Conservation (phyloP, 2,329 filamentous ascomycete species). For the Cordyceps javanica region DNA sequence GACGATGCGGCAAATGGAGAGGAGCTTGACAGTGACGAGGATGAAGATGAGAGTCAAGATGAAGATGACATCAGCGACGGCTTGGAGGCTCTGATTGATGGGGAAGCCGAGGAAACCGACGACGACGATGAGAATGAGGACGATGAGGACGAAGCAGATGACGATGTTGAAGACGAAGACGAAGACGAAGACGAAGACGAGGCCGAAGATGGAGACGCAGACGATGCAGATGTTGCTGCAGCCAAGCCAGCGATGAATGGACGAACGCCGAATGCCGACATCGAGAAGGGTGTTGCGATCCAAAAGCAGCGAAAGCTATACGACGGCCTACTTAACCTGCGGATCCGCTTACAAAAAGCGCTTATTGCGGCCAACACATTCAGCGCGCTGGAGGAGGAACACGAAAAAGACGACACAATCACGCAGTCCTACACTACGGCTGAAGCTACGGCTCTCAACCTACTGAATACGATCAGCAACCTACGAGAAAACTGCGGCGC, state of each 20-base stretch:
- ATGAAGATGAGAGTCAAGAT: slow-evolving; percentile 26
- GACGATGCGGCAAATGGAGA: slow-evolving; percentile 27
- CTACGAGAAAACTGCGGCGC: slow-evolving; percentile 58
- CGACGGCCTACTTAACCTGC: slow-evolving; percentile 79
- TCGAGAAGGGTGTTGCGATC: slow-evolving; percentile 79
- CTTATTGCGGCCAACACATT: slow-evolving; percentile 77
- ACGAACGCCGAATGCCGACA: slow-evolving; percentile 45
- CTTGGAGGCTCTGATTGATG: slow-evolving; percentile 27
- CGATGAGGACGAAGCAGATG: slow-evolving; percentile 32
- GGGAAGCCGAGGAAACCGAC: slow-evolving; percentile 25
- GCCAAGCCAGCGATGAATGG: slow-evolving; percentile 29
- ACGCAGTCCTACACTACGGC: slow-evolving; percentile 63
- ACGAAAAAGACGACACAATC: slow-evolving; percentile 27
- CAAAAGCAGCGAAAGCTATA: slow-evolving; percentile 81
- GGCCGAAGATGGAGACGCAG: slow-evolving; percentile 30
- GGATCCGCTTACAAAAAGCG: slow-evolving; percentile 90
- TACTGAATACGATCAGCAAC: slow-evolving; percentile 75
- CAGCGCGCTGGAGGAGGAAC: slow-evolving; percentile 34
- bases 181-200: slow-evolving; percentile 28
- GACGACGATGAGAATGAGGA: slow-evolving; percentile 20
- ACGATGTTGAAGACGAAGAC: slow-evolving; percentile 27
- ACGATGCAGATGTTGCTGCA: slow-evolving; percentile 27
- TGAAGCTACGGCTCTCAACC: slow-evolving; percentile 75
- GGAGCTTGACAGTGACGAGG: slow-evolving; percentile 29
- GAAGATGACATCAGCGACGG: slow-evolving; percentile 34